phyloP scores from a whole-genome alignment of 2,329 filamentous ascomycete species.

The Leptographium lundbergii region DNA sequence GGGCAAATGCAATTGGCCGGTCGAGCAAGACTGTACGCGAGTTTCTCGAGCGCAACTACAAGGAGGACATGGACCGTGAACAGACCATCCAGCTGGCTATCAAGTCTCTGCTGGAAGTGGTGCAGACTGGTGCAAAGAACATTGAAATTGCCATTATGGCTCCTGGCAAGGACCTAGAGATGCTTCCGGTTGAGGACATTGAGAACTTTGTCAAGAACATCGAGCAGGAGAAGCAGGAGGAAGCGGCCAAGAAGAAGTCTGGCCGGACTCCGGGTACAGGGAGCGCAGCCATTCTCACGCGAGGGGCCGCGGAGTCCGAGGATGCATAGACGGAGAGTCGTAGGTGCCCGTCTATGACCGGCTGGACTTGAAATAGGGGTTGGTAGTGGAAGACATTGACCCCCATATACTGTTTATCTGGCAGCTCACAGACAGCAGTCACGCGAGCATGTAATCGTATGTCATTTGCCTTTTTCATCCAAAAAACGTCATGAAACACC shows the following conservation, averaged over 20 bases:
- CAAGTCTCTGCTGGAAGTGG: slow-evolving; percentile 95
- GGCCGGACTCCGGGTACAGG: slow-evolving; percentile 59
- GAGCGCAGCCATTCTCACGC: slow-evolving; percentile 61
- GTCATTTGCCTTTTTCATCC: not conserved
- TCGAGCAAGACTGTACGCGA: slow-evolving; percentile 98
- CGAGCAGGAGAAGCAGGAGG: slow-evolving; percentile 98
- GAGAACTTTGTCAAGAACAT: slow-evolving; percentile 97
- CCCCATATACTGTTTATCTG: not conserved
- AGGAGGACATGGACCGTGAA: slow-evolving; percentile 93
- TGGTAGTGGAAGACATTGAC: not conserved
- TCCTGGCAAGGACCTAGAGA: slow-evolving; percentile 80
- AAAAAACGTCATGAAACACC: slow-evolving; percentile 1
- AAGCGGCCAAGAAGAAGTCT: slow-evolving; percentile 93
- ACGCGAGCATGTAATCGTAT: slow-evolving; percentile 3
- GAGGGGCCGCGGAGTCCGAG: slow-evolving; percentile 23
- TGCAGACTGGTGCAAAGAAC: slow-evolving; percentile 98
- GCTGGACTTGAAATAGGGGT: not conserved
- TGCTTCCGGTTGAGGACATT: slow-evolving; percentile 90
- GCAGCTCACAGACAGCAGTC: not conserved
- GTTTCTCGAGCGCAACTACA: slow-evolving; percentile 97
- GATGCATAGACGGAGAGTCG: not conserved
- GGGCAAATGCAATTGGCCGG: slow-evolving; percentile 95
- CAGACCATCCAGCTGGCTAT: slow-evolving; percentile 93
- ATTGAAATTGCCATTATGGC: slow-evolving; percentile 99
- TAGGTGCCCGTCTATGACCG: not conserved